A percentile compares a stretch with the other conserved stretches of the same genome.
These are phyloP conservation scores for Pseudogymnoascus sp. DNA, from an alignment of 2,329 filamentous ascomycete genomes.

Conservation along the genomic window DNA sequence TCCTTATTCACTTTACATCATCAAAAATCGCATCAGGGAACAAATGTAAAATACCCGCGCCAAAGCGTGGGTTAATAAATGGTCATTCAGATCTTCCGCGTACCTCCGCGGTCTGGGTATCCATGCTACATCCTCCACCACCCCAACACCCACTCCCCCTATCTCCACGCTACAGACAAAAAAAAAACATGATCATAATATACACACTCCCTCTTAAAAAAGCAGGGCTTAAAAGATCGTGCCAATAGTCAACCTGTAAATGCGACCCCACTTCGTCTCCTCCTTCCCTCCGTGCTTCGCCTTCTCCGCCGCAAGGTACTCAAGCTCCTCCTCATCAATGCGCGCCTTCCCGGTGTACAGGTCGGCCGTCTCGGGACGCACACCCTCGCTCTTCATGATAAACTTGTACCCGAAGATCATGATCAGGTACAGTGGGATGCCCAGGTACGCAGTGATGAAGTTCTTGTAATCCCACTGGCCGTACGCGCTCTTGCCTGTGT, in stretches of 20 bases:
- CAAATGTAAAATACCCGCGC: not conserved
- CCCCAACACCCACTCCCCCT: too few species aligned
- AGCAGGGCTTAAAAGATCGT: slow-evolving; percentile 19
- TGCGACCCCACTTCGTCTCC: slow-evolving; percentile 20
- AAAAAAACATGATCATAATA: not conserved
- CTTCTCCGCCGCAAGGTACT: slow-evolving; percentile 19
- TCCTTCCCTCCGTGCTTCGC: slow-evolving; percentile 17
- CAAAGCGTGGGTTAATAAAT: not conserved
- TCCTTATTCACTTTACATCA: not conserved
- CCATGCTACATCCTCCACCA: not conserved
- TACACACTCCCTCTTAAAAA: not conserved
- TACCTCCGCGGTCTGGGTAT: slow-evolving; percentile 1
- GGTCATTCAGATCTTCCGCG: slow-evolving; percentile 4
- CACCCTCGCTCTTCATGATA: slow-evolving; percentile 33
- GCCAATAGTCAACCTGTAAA: slow-evolving; percentile 22
- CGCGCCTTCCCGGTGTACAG: slow-evolving; percentile 50
- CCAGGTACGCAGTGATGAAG: slow-evolving; percentile 57
- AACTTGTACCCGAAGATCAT: slow-evolving; percentile 52
- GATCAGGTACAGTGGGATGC: slow-evolving; percentile 55
- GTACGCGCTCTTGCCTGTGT: slow-evolving; percentile 31
- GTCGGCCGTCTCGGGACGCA: slow-evolving; percentile 45
- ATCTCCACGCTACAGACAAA: not conserved
- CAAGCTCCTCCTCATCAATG: slow-evolving; percentile 52
- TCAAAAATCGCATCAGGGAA: not conserved
- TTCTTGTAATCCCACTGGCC: slow-evolving; percentile 53